These are phyloP conservation scores for Haplographium delicatum DNA, from an alignment of 495 filamentous ascomycete species.

Conservation along the genomic window DNA sequence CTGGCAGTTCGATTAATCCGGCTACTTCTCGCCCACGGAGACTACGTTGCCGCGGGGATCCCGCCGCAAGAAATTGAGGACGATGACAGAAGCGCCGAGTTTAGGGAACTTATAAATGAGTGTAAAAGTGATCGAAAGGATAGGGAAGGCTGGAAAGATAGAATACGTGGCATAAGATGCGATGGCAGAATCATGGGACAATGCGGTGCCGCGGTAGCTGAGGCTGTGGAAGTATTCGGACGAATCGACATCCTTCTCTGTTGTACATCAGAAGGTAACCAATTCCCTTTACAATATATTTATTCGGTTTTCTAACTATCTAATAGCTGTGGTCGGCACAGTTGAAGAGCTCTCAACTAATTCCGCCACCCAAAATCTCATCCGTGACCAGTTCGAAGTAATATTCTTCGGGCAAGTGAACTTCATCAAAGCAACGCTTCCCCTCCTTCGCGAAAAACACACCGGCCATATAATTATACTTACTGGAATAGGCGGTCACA, in stretches of 20 bases:
- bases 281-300: neutral
- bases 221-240: constrained; percentile 78
- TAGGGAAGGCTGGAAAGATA: constrained; percentile 52
- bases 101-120: constrained; percentile 51
- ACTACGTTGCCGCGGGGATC: constrained; percentile 76
- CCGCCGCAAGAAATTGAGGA: constrained; percentile 62
- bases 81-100: constrained; percentile 49
- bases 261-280: constrained; percentile 75
- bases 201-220: constrained; percentile 78
- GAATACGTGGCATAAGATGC: constrained; percentile 49
- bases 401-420: constrained; percentile 95
- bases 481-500: constrained; percentile 84
- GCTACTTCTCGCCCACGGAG: constrained; percentile 76
- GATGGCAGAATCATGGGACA: constrained; percentile 52
- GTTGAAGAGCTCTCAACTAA: constrained; percentile 82
- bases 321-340: constrained; percentile 74
- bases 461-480: constrained; percentile 87
- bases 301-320: neutral
- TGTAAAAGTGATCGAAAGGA: constrained; percentile 51
- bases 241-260: constrained; percentile 84
- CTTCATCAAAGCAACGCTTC: constrained; percentile 85
- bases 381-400: constrained; percentile 86
- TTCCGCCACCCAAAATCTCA: constrained; percentile 67
- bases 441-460: constrained; percentile 69
- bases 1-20: constrained; percentile 65